Conservation (phyloP, 495 filamentous ascomycete species). For the Chaetomium cochliodes region DNA sequence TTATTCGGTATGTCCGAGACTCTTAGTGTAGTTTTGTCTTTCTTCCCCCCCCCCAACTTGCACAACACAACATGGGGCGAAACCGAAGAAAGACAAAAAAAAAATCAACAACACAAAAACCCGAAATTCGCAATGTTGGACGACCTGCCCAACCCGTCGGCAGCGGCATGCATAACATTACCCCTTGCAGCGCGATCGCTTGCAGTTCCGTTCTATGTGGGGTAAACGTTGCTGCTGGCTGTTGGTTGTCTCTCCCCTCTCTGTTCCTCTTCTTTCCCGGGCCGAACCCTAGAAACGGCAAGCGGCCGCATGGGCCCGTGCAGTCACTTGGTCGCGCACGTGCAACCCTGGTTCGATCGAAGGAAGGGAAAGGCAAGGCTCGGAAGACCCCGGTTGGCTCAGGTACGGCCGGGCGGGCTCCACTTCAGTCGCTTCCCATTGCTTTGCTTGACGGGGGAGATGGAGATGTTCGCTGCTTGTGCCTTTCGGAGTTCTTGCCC, state of each 20-base stretch:
- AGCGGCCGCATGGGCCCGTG: conserved; percentile 7
- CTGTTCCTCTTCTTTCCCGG: not conserved
- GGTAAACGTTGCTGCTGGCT: not conserved
- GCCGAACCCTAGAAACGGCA: not conserved
- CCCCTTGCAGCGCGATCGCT: not conserved
- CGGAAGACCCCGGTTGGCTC: not conserved
- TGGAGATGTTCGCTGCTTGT: no score
- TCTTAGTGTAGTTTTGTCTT: not conserved
- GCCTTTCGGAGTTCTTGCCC: not conserved
- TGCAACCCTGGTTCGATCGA: not conserved
- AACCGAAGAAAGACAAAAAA: not conserved
- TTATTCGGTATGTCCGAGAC: not conserved
- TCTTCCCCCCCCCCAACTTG: not conserved
- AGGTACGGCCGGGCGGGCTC: not conserved
- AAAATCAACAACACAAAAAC: not conserved
- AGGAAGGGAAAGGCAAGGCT: no score
- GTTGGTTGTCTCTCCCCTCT: not conserved
- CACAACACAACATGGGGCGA: not conserved
- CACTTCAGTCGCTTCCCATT: no score
- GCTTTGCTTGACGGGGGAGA: no score
- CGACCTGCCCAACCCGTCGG: not conserved
- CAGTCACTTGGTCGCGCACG: conserved; percentile 2
- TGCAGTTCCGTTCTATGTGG: not conserved
- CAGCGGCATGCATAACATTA: not conserved
- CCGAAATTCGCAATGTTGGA: not conserved